Conservation (phyloP, 2,329 filamentous ascomycete genomes). For the Ramularia endophylla region DNA sequence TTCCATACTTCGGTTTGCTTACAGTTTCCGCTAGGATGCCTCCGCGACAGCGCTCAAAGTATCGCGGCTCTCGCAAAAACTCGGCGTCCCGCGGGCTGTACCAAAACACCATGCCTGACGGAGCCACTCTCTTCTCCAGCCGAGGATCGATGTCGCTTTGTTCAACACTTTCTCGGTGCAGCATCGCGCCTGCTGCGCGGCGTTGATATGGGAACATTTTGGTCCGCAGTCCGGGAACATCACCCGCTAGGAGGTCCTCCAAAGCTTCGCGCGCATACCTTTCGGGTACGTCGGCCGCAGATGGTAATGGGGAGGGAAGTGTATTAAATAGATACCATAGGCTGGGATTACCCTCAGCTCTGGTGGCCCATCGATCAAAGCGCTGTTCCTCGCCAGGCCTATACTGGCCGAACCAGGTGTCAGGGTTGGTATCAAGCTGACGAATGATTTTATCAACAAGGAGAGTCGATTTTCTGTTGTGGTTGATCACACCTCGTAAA, state of each 20-base stretch:
- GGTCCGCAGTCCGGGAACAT: constrained; percentile 55
- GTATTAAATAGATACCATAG: constrained; percentile 68
- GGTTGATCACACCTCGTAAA: constrained; percentile 47
- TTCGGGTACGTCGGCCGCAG: constrained; percentile 45
- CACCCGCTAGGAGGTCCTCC: constrained; percentile 46
- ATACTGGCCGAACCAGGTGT: constrained; percentile 51
- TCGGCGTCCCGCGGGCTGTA: constrained; percentile 60
- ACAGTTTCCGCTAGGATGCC: constrained; percentile 74
- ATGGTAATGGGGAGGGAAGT: constrained; percentile 61
- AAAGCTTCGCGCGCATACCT: constrained; percentile 50
- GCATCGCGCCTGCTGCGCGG: constrained; percentile 73
- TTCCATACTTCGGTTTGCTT: no score
- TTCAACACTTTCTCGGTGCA: constrained; percentile 69
- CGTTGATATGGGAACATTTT: constrained; percentile 72
- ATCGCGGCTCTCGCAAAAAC: constrained; percentile 59
- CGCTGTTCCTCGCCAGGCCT: constrained; percentile 11
- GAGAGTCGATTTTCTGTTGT: constrained; percentile 42
- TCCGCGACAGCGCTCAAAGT: constrained; percentile 68
- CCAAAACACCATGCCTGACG: constrained; percentile 60
- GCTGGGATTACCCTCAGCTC: constrained; percentile 41
- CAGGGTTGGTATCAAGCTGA: constrained; percentile 50
- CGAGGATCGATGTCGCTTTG: constrained; percentile 66
- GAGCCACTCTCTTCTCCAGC: constrained; percentile 55
- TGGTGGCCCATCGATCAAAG: constrained; percentile 37
- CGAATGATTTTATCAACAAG: constrained; percentile 46